Base-by-base conservation (phyloP, 2,329 filamentous ascomycete genomes). In the Blastomyces gilchristii region DNA sequence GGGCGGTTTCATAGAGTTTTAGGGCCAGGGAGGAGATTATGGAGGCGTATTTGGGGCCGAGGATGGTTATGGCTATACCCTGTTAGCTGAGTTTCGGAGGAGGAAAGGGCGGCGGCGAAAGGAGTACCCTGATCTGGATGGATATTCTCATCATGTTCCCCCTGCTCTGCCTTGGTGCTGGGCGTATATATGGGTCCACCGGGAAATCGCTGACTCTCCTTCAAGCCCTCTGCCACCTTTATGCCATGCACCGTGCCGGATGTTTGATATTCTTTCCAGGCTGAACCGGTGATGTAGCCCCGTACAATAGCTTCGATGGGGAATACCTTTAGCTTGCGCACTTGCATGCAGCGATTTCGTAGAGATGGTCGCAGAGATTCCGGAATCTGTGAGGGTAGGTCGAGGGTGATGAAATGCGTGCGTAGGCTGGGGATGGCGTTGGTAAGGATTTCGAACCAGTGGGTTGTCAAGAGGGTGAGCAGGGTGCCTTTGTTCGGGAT, bases 101-200 rank as follows among this genome's bases (percentile, higher is more conserved):
- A 50, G 54, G 4, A 41, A 18, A 62, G 25, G 5, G 22, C 0
- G n/a, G n/a, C 1, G 2, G 22, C 1, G 37, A 16, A 22, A 28
- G 22, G 47, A 8, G 7, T 79, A 68, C 86, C 86, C 70, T 85
- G 77, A 62, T 86, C 85, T 0, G 87, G 88, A 63, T 85, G 83
- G 69, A 96, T 96, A 77, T 96, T 96, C 77, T 93, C 88, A 74
- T 96, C 87, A 73, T 94, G 87, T 67, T 85, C 79, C 34, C 91
- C 91, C 41, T 83, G 78, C 70, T 89, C 87, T 0, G 91, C 91
- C 80, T 96, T 96, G 14, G 91, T 96, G 69, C 85, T 89, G 0
- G 91, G 91, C 34, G 90, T 92, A 75, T 87, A 89, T 66, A 95
- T 83, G 25, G 90, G 84, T 43, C 78, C 76, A 54, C 85, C 84